Base-by-base conservation (phyloP, 768 basidiomycete species). In the Hypholoma sublateritium region DNA sequence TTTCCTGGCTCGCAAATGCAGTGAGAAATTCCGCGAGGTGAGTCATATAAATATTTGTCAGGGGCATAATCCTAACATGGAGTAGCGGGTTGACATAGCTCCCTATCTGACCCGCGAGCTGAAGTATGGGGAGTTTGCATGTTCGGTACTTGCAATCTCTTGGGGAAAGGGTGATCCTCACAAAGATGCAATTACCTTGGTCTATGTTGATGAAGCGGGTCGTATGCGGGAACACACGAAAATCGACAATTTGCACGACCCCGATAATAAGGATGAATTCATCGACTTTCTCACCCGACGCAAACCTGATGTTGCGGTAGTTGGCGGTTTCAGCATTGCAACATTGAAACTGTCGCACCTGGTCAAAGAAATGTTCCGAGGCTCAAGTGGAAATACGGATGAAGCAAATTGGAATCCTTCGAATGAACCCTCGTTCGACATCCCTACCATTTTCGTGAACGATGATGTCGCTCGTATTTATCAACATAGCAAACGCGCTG, bases 111-210 rank as follows among this genome's bases (percentile, higher is more conserved):
- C 82, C 4, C 71, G 77, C 0, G 80, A 81, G 6, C 84, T 90
- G 74, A 85, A 83, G 55, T 73, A 79, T 51, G 94, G 91, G 12
- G 84, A 92, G 66, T 76, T 82, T 39, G 72, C 95, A 47, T 80
- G 87, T 46, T 80, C 88, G 19, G 93, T 98, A 19, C 80, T 99
- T 41, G 92, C 95, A 3, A 71, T 96, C 55, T 96, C 95, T 6
- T 95, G 93, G 87, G 97, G 97, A 36, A 89, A 91, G 72, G 97
- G 97, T 36, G 95, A 97, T 64, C 92, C 93, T 37, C 86, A 89
- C 65, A 91, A 90, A 65, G 96, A 99, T 70, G 87, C 88, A 6
- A 89, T 98, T 53, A 83, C 86, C 19, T 75, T 93, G 39, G 89
- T 95, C 56, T 91, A 87, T 74, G 68, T 98, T 45, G 95, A 98